phyloP scores from a whole-genome alignment of 345 rosid species.

The Gossypioides kirkii region DNA sequence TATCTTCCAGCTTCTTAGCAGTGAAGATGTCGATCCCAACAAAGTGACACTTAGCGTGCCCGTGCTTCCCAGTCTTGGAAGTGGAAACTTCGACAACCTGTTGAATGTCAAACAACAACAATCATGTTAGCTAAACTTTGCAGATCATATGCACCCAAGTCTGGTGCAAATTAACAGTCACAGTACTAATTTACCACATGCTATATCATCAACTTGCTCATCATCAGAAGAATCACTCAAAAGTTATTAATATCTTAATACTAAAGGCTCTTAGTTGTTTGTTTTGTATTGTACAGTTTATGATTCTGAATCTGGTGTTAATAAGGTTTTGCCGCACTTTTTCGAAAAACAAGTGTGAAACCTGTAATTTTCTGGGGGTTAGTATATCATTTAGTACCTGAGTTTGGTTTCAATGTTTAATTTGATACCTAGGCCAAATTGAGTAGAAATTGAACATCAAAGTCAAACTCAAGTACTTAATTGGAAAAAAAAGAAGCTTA shows the following conservation, averaged over 20 bases:
- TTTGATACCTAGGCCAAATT: no score
- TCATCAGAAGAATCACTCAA: not conserved
- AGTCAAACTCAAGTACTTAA: no score
- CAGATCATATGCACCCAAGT: not conserved
- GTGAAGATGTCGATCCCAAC: constrained; percentile 65
- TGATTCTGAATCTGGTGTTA: no score
- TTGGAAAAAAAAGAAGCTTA: no score
- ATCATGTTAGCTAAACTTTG: not conserved
- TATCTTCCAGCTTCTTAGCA: constrained; percentile 70
- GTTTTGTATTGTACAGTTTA: not conserved
- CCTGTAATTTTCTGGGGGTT: no score
- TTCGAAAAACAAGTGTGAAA: no score
- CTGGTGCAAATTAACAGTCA: not conserved
- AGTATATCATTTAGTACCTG: no score
- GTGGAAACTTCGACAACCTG: constrained; percentile 37
- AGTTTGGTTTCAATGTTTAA: no score
- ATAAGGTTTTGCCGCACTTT: no score
- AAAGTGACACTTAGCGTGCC: constrained; percentile 77
- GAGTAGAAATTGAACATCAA: no score
- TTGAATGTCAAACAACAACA: not conserved
- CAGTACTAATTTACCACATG: not conserved
- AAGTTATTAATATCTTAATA: not conserved
- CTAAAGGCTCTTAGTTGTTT: not conserved
- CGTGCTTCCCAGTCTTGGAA: constrained; percentile 74
- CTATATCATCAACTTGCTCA: not conserved